Conservation (phyloP, 2,329 filamentous ascomycete genomes). For the Paradendryphiella salina region DNA sequence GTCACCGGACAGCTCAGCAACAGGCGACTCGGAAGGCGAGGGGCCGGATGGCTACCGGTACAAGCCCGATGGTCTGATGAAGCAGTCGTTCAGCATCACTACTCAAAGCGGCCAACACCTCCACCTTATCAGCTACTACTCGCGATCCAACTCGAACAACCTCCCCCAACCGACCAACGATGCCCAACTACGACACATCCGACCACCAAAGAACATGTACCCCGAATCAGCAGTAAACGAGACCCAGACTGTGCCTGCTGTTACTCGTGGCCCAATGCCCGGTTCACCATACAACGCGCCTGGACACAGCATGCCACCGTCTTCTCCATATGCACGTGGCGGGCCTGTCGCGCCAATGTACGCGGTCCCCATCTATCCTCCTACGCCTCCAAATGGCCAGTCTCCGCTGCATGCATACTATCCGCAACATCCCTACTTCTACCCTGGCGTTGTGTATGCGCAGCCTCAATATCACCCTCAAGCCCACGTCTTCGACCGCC, state of each 20-base stretch:
- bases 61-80: constrained; percentile 95
- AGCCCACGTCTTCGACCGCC: constrained; percentile 38
- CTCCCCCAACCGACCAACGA: constrained; percentile 83
- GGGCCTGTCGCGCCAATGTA: constrained; percentile 48
- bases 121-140: constrained; percentile 97
- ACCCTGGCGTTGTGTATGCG: constrained; percentile 41
- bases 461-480: constrained; percentile 36
- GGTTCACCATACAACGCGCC: constrained; percentile 59
- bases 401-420: constrained; percentile 50
- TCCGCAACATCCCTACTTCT: constrained; percentile 41
- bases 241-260: constrained; percentile 74
- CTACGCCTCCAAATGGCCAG: constrained; percentile 48
- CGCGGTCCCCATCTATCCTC: constrained; percentile 47
- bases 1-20: constrained; percentile 79
- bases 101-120: constrained; percentile 88
- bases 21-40: constrained; percentile 80
- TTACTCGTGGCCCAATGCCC: constrained; percentile 73
- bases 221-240: constrained; percentile 94
- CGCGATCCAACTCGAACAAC: constrained; percentile 74
- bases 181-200: constrained; percentile 75
- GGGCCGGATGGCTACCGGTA: constrained; percentile 52
- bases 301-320: constrained; percentile 60
- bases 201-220: constrained; percentile 92
- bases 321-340: constrained; percentile 52
- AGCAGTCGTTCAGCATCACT: constrained; percentile 99